phyloP scores from a whole-genome alignment of 805 yeast genomes.

The Metschnikowia lochheadii region DNA sequence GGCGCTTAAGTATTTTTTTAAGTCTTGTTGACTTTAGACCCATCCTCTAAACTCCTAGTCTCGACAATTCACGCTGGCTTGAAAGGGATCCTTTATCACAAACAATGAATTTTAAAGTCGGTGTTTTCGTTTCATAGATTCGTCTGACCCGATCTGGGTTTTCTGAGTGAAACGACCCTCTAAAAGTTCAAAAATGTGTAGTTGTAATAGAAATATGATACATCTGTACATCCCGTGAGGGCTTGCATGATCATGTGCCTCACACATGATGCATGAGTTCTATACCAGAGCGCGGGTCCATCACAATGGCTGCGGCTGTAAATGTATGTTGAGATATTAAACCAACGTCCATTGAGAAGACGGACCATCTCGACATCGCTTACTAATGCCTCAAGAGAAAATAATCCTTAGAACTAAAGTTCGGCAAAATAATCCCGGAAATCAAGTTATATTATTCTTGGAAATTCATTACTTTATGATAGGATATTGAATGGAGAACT shows the following conservation, averaged over 20 bases:
- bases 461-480: neutral
- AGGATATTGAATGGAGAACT: neutral
- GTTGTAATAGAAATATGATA: neutral
- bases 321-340: neutral
- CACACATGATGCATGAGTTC: neutral
- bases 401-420: neutral
- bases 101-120: too few species aligned
- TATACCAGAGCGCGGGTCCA: neutral
- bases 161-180: too few species aligned
- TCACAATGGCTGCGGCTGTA: neutral
- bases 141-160: too few species aligned
- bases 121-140: too few species aligned
- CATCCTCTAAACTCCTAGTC: too few species aligned
- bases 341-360: neutral
- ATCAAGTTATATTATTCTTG: neutral
- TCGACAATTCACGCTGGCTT: too few species aligned
- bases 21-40: too few species aligned
- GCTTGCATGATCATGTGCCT: neutral
- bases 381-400: neutral
- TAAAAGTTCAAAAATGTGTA: neutral
- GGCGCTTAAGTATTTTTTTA: too few species aligned
- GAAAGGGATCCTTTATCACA: too few species aligned
- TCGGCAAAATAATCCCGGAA: neutral
- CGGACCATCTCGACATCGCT: neutral
- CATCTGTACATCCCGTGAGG: neutral